phyloP scores from a whole-genome alignment of 768 basidiomycete genomes.

The Mycena filopes region DNA sequence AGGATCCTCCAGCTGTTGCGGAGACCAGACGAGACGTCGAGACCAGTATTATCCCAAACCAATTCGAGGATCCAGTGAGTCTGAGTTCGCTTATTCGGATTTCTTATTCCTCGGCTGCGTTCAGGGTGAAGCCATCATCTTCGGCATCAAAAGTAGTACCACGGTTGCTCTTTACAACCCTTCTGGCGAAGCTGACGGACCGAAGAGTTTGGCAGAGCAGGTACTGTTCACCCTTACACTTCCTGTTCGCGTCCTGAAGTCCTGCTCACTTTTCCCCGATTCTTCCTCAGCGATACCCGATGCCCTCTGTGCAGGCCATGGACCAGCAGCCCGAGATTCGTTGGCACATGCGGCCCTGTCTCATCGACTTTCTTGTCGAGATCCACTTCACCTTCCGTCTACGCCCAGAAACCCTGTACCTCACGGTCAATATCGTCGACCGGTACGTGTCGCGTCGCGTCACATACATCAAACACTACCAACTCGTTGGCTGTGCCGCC shows the following conservation, averaged over 20 bases:
- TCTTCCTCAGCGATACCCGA: slow-evolving; percentile 73
- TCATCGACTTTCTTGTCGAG: slow-evolving; percentile 99
- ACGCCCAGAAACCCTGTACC: slow-evolving; percentile 97
- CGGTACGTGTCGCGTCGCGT: slow-evolving; percentile 98
- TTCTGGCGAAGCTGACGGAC: no score
- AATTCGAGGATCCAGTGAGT: no score
- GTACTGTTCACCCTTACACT: no score
- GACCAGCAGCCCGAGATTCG: slow-evolving; percentile 99
- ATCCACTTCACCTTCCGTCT: slow-evolving; percentile 98
- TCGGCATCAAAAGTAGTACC: no score
- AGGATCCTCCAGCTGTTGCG: no score
- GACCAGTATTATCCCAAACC: no score
- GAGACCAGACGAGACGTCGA: no score
- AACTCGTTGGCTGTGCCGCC: slow-evolving; percentile 97
- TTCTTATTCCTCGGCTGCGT: no score
- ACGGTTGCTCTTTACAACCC: no score
- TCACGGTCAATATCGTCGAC: slow-evolving; percentile 98
- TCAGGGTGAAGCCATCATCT: no score
- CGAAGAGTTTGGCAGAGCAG: no score
- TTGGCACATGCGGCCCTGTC: slow-evolving; percentile 99
- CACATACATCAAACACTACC: slow-evolving; percentile 99
- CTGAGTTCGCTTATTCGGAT: no score
- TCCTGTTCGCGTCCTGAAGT: slow-evolving; percentile 22
- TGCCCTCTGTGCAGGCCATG: slow-evolving; percentile 95
- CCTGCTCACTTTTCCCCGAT: slow-evolving; percentile 32